Conservation (phyloP, 1,284 basidiomycete species). For the Apiotrichum sp. region DNA sequence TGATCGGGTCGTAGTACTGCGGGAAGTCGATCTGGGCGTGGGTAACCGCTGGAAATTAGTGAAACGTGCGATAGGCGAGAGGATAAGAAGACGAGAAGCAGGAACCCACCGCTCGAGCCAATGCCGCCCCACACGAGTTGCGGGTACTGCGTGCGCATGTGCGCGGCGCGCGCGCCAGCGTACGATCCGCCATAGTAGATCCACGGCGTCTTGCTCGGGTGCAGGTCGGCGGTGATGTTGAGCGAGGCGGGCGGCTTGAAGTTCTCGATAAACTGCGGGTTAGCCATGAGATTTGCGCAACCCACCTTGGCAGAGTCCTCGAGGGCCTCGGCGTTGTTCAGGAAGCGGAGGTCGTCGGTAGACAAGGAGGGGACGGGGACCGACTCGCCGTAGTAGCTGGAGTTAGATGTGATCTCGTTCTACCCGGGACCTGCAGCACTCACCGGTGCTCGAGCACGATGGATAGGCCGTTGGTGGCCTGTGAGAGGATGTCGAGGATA, state of each 20-base stretch:
- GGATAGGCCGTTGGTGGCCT: constrained; percentile 72
- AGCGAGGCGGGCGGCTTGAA: constrained; percentile 60
- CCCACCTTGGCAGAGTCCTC: constrained; percentile 71
- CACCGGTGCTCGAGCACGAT: constrained; percentile 87
- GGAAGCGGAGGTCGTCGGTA: constrained; percentile 72
- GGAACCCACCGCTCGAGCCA: constrained; percentile 63
- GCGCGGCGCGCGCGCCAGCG: constrained; percentile 87
- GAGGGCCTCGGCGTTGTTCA: constrained; percentile 81
- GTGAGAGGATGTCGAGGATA: constrained; percentile 75
- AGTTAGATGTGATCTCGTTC: not conserved
- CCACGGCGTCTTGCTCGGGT: constrained; percentile 62
- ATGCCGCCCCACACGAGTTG: constrained; percentile 86
- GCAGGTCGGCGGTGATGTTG: constrained; percentile 55
- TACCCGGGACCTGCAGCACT: not conserved
- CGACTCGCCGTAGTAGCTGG: constrained; percentile 57
- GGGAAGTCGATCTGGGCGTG: constrained; percentile 53
- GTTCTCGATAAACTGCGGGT: constrained; percentile 69
- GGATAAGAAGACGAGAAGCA: no score
- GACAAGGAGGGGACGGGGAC: constrained; percentile 61
- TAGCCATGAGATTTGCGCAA: no score
- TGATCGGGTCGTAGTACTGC: constrained; percentile 77
- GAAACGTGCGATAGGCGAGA: not conserved
- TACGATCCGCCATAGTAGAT: constrained; percentile 83
- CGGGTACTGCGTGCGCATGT: constrained; percentile 70
- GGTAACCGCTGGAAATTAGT: constrained; percentile 37